phyloP scores from a whole-genome alignment of 805 yeast genomes.

The Nakazawaea pomicola region DNA sequence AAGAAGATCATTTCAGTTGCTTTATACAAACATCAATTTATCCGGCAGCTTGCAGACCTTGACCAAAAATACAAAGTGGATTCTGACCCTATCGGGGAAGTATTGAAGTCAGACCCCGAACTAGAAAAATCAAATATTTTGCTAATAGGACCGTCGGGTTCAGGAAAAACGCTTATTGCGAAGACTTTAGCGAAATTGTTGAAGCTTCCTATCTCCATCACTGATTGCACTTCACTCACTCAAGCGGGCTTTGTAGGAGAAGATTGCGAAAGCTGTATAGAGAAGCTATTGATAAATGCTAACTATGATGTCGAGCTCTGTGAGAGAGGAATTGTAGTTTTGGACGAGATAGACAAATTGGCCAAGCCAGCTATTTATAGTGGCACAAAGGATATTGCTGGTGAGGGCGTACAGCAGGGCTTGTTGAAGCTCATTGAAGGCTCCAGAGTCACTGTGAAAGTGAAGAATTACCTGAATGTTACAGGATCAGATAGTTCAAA shows the following conservation, averaged over 20 bases:
- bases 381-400: conserved; percentile 54
- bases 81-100: conserved; percentile 13
- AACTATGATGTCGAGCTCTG: conserved; percentile 47
- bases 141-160: conserved; percentile 56
- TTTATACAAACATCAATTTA: conserved; percentile 47
- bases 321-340: conserved; percentile 53
- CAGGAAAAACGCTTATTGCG: conserved; percentile 57
- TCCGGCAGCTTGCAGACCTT: conserved; percentile 2
- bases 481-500: conserved; percentile 5
- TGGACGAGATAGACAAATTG: conserved; percentile 56
- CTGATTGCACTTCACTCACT: conserved; percentile 58
- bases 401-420: conserved; percentile 64
- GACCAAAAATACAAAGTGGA: conserved; percentile 11
- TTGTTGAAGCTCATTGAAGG: conserved; percentile 55
- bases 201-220: conserved; percentile 53
- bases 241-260: conserved; percentile 67
- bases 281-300: conserved; percentile 43
- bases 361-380: conserved; percentile 42
- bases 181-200: conserved; percentile 46
- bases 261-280: conserved; percentile 55
- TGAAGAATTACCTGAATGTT: conserved; percentile 17
- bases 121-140: conserved; percentile 52
- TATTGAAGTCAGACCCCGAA: conserved; percentile 32
- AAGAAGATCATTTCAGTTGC: conserved; percentile 59
- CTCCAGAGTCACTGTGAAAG: conserved; percentile 41